Evolutionary conservation across 176 grass and related monocot genomes (phyloP), one percentile per base, ranked within the genome.

Genomic region (Triticum monococcum): DNA sequence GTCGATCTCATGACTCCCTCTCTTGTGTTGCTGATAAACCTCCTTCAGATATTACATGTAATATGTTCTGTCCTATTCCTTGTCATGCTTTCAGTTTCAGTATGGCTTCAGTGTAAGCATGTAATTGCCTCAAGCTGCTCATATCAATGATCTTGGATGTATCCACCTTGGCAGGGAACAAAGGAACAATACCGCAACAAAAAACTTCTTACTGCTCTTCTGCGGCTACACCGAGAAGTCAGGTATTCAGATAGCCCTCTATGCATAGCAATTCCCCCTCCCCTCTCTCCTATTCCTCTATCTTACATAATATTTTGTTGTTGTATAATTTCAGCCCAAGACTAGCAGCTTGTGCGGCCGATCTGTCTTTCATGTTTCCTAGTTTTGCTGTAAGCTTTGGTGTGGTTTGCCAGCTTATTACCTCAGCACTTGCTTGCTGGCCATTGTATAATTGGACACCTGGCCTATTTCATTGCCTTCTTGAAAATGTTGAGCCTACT

Each of bases 181-280:
- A 98, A 96, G 87, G 93, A 94, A 40, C 90, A 95, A 81, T 98
- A 96, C 81, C 96, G 96, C 82, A 98, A 98, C 75, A 98, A 96
- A 87, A 98, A 96, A 75, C 91, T 98, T 90, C 89, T 95, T 69
- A 96, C 82, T 70, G 85, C 91, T 84, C 93, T 98, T 87, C 85
- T 98, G 82, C 93, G 89, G 64, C 81, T 98, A 40, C 96, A 98
- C 78, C 88, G 92, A 79, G 96, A 98, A 91, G 90, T 98, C 78
- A 96, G 96, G 93, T 85, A 92, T 89, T 10, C 32, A 46, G 75
- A 83, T 86, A 77, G 35, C 48, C 20, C 68, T 95, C 67, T 63
- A 77, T 66, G 84, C 81, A 73, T 46, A 69, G 18, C 41, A n/a
- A 20, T 37, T 40, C 38, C 38, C 38, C 59, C 8, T 14, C 35